These are phyloP conservation scores for Lodderomyces beijingensis DNA, from an alignment of 1,139 yeast genomes.

Conservation along the genomic window DNA sequence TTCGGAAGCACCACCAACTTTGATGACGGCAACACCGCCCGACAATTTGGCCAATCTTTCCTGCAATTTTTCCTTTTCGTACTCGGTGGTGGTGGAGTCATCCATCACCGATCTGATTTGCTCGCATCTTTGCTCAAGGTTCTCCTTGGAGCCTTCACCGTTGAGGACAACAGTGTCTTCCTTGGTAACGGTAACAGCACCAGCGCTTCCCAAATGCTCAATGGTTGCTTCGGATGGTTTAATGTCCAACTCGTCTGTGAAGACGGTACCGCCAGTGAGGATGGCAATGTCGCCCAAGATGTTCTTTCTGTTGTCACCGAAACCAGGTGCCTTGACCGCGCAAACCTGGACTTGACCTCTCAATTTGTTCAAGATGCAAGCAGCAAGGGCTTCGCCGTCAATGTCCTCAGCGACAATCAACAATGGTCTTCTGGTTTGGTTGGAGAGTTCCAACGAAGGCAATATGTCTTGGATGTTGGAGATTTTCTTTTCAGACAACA, in stretches of 20 bases:
- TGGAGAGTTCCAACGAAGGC: constrained; percentile 92
- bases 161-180: constrained; percentile 95
- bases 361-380: constrained; percentile 95
- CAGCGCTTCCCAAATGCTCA: constrained; percentile 90
- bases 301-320: constrained; percentile 99
- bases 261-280: constrained; percentile 95
- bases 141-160: constrained; percentile 92
- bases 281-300: constrained; percentile 96
- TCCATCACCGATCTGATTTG: constrained; percentile 85
- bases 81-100: constrained; percentile 76
- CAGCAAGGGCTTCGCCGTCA: constrained; percentile 98
- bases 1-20: constrained; percentile 98
- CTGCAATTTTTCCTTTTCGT: constrained; percentile 96
- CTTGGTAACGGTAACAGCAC: constrained; percentile 90
- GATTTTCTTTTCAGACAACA: constrained; percentile 92
- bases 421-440: constrained; percentile 93
- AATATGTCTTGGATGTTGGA: constrained; percentile 88
- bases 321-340: constrained; percentile 99
- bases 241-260: constrained; percentile 96
- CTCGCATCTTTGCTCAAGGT: constrained; percentile 87
- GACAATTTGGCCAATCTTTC: constrained; percentile 97
- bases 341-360: constrained; percentile 99
- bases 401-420: constrained; percentile 94
- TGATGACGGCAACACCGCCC: constrained; percentile 98
- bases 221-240: constrained; percentile 95